Evolutionary conservation across 352 stramenopile species (phyloP).

Genomic region (Pythium rhizo-oryzae): DNA sequence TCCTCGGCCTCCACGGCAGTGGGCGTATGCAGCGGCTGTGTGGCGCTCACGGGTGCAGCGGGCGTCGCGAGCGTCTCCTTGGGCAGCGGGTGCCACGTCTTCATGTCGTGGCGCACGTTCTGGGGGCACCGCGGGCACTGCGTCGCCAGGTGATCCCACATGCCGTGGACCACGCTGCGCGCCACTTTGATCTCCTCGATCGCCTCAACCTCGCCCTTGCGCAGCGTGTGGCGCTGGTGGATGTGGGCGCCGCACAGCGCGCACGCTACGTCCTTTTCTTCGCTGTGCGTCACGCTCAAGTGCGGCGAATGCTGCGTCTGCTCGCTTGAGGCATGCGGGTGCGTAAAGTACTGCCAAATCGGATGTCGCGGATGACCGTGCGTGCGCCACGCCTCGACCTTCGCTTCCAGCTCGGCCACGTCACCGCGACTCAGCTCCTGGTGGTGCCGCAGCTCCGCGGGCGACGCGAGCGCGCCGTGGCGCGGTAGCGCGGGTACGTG

Average conservation of each 20-base stretch:
- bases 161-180: conserved; percentile 17
- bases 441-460: conserved; percentile 3
- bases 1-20: neutral
- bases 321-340: conserved; percentile 1
- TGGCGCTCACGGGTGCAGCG: neutral
- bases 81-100: conserved; percentile 17
- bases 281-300: neutral
- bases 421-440: conserved; percentile 14
- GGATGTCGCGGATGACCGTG: conserved; percentile 11
- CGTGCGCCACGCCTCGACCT: conserved; percentile 17
- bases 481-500: neutral
- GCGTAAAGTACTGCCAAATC: conserved; percentile 27
- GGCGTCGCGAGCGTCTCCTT: conserved; percentile 5
- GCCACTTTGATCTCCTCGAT: conserved; percentile 13
- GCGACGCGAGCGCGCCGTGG: neutral
- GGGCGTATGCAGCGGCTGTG: neutral
- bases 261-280: conserved; percentile 20
- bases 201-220: conserved; percentile 8
- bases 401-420: conserved; percentile 12
- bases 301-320: conserved; percentile 2
- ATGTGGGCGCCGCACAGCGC: conserved; percentile 18
- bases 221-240: conserved; percentile 4
- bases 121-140: conserved; percentile 8
- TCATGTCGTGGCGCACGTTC: conserved; percentile 22
- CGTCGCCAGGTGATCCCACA: conserved; percentile 22